Evolutionary conservation across 2,329 filamentous ascomycete species (phyloP), one percentile per base, ranked within the genome.

Genomic region (Beauveria sp.): DNA sequence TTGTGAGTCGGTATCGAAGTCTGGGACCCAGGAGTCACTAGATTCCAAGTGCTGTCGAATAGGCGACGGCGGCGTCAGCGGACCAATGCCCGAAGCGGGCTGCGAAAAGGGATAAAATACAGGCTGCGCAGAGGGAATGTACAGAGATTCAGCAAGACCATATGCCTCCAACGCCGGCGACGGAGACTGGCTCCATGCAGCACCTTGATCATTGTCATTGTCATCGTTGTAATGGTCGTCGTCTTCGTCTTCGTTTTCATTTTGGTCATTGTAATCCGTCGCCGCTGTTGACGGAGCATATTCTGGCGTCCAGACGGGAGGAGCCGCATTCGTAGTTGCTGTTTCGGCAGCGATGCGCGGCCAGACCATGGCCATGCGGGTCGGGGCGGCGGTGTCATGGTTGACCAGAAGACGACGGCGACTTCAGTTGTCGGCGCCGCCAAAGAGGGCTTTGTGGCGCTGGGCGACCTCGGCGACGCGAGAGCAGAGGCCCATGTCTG

Each of bases 401-500:
- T 20, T 18, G 20, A 45, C 43, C 14, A 46, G 26, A 8, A 45
- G 26, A n/a, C 5, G 46, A 18, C 67, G 69, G 68, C 67, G 66
- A 60, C 70, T 66, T 76, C 72, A 76, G 67, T 75, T 71, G 60
- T 84, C 83, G 9, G 28, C 28, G 70, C 90, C 92, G 42, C 77
- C 68, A 72, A 97, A 97, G 57, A 98, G 88, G 64, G 86, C 80
- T 70, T 88, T 90, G 72, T 91, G 85, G 55, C 87, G 83, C 75
- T 97, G 93, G 40, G 91, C 95, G 42, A 86, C 88, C 62, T 97
- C 90, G 18, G 96, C 93, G 3, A 97, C 89, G 0, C 88, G 85
- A 62, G 90, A 86, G 64, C 87, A 88, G 40, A 91, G 82, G 59
- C 80, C 81, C 74, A 89, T 90, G 76, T 97, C 92, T 93, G 28